Evolutionary conservation across 108 stramenopile genomes (phyloP).

Genomic region (Parietichytrium sp.): DNA sequence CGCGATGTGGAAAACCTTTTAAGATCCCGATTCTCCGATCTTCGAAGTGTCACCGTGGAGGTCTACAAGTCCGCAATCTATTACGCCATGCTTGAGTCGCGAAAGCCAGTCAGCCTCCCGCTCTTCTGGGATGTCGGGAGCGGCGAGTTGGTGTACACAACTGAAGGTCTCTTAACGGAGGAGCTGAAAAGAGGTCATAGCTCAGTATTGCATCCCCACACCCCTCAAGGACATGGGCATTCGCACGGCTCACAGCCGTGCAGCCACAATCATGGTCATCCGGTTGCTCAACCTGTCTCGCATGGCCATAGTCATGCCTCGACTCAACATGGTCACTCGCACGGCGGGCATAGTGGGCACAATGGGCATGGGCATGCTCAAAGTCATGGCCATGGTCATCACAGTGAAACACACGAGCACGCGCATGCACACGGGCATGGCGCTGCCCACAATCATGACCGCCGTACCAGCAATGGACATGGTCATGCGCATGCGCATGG

Average conservation of each 20-base stretch:
- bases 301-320: background rate
- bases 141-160: background rate
- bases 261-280: no score
- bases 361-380: no score
- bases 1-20: background rate
- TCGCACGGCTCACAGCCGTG: no score
- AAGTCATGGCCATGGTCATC: background rate
- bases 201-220: no score
- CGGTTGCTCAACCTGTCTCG: background rate
- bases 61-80: background rate
- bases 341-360: background rate
- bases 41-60: background rate
- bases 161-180: background rate
- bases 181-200: no score
- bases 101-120: background rate
- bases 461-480: background rate
- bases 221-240: no score
- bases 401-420: background rate
- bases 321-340: background rate
- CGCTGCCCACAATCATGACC: background rate
- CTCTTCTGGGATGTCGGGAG: background rate
- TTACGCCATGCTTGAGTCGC: slow-evolving; percentile 5
- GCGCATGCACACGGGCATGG: background rate
- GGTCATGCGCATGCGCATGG: background rate
- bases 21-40: background rate